Evolutionary conservation across 441 rosid species (phyloP), one percentile per base, ranked within the genome.

Genomic region (Erodium texanum): DNA sequence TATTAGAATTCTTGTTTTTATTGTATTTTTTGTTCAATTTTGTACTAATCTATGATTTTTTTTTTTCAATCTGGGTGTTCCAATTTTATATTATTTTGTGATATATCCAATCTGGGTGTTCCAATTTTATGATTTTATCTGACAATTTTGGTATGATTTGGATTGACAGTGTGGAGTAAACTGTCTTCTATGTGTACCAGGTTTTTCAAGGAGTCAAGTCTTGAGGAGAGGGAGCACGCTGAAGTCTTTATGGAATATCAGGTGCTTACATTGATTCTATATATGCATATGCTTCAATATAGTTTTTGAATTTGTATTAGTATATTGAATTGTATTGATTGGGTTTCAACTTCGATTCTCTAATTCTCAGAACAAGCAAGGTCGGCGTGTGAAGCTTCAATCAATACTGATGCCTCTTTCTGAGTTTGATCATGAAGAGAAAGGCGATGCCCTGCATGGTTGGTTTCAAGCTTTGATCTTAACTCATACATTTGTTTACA

Each of bases 381-480:
- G 99, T 69, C 98, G 99, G 48, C 85, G 77, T 73, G 99, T 94
- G 66, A 87, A 78, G 59, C 85, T 94, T 7, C 92, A 87, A 78
- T 82, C 90, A 0, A 88, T 94, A 14, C 63, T 85, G 69, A 70
- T 72, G 65, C 94, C 98, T 50, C 74, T 76, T 63, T 87, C 98
- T 0, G 99, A 94, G 50, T 94, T 83, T 74, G 96, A 89, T 18
- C 97, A 92, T 61, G 86, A 41, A 11, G 99, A 94, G 76, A 94
- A 94, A 77, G 99, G 99, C 68, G 99, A 94, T 79, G 97, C 99
- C 0, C 75, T 94, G 67, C 86, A 88, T 72, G 99, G 99, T 94
- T 78, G 66, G 89, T 76, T 36, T 54, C 4, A 2, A 24, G 34
- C 0, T 2, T 16, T 50, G 3, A 16, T 8, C 11, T 32, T 11